Evolutionary conservation across 108 stramenopile genomes (phyloP).

Genomic region (Nitzschia putrida): DNA sequence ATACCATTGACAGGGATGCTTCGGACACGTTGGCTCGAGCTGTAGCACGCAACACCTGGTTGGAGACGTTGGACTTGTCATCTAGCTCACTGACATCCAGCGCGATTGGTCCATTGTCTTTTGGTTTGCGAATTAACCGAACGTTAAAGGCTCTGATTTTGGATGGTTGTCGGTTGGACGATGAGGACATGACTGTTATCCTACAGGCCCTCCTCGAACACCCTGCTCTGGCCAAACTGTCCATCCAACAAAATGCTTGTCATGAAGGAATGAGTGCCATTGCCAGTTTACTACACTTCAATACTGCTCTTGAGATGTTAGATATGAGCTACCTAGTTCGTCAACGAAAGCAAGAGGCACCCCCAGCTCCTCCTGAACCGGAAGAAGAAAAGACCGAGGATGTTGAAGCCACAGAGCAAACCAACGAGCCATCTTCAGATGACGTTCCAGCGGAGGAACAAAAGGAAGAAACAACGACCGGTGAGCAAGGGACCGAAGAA

Average conservation of each 20-base stretch:
- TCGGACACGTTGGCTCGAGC: conserved; percentile 20
- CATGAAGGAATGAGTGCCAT: conserved; percentile 27
- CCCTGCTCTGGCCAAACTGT: conserved; percentile 10
- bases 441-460: neutral
- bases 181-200: conserved; percentile 18
- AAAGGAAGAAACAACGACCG: neutral
- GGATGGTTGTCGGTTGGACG: conserved; percentile 25
- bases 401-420: neutral
- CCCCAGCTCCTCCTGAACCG: neutral
- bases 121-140: conserved; percentile 37
- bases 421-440: neutral
- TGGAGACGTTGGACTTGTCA: conserved; percentile 13
- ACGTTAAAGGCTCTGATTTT: conserved; percentile 15
- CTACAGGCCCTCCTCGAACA: conserved; percentile 17
- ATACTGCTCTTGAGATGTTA: conserved; percentile 21
- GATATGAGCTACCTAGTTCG: conserved; percentile 40
- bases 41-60: conserved; percentile 21
- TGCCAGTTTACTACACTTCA: conserved; percentile 26
- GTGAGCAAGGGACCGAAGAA: neutral
- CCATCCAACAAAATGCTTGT: conserved; percentile 29
- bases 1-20: neutral
- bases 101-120: conserved; percentile 14
- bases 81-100: neutral
- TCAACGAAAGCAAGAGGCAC: conserved; percentile 10
- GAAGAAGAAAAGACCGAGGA: neutral